A percentile compares a stretch with the other conserved stretches of the same genome.
These are phyloP conservation scores for Beauveria brongniartii DNA, from an alignment of 2,329 filamentous ascomycete genomes.

Conservation along the genomic window DNA sequence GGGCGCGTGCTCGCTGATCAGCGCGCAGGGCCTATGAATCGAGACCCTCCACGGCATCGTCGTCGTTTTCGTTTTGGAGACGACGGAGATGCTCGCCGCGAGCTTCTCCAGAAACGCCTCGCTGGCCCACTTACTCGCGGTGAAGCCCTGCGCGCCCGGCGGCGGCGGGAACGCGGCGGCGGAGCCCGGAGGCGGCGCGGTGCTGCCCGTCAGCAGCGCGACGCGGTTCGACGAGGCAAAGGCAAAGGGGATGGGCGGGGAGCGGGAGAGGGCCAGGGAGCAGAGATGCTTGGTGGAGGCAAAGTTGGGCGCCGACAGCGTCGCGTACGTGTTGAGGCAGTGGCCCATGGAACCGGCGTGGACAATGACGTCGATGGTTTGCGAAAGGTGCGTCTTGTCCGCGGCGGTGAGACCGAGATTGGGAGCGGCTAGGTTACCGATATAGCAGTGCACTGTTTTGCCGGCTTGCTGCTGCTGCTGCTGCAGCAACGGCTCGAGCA, in stretches of 20 bases:
- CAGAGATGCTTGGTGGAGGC: conserved; percentile 25
- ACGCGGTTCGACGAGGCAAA: conserved; percentile 24
- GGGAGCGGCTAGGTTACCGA: conserved; percentile 21
- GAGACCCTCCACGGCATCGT: not conserved
- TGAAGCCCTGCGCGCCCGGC: conserved; percentile 23
- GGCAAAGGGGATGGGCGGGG: conserved; percentile 24
- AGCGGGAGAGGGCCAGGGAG: conserved; percentile 18
- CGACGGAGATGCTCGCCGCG: not conserved
- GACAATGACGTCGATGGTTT: conserved; percentile 37
- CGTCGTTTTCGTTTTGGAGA: no score
- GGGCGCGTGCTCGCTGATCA: not conserved
- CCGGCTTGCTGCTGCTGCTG: conserved; percentile 6
- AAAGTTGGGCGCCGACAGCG: conserved; percentile 27
- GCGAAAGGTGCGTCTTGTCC: conserved; percentile 9
- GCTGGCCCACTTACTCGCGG: conserved; percentile 26
- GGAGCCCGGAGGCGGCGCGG: not conserved
- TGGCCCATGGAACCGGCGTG: conserved; percentile 38
- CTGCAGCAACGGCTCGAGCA: not conserved
- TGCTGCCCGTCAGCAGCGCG: not conserved
- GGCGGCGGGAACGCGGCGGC: conserved; percentile 13
- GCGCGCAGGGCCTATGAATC: not conserved
- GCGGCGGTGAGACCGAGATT: conserved; percentile 17
- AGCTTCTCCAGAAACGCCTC: conserved; percentile 23
- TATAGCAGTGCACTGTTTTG: conserved; percentile 10
- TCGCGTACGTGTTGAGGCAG: conserved; percentile 28